A percentile compares a stretch with the other conserved stretches of the same genome.
These are phyloP conservation scores for Alopecurus myosuroides DNA, from an alignment of 176 grass and related monocot genomes.

Conservation along the genomic window DNA sequence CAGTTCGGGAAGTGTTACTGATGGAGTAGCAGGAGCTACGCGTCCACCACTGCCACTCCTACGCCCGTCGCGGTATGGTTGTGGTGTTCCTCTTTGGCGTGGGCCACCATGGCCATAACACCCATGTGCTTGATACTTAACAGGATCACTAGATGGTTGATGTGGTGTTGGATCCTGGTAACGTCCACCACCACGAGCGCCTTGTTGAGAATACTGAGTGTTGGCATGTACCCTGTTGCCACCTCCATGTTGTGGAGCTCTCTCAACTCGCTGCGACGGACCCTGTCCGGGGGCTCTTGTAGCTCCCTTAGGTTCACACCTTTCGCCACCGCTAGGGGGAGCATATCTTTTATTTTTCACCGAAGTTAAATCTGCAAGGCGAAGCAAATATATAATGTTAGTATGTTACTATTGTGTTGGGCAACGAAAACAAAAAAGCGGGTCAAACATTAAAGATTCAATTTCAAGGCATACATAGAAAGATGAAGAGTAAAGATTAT, in stretches of 20 bases:
- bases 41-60: constrained; percentile 39
- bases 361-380: constrained; percentile 25
- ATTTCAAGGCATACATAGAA: not conserved
- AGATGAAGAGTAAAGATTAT: not conserved
- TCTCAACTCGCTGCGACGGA: constrained; percentile 24
- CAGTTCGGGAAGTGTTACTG: constrained; percentile 68
- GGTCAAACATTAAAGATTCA: not conserved
- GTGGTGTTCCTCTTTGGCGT: constrained; percentile 35
- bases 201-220: constrained; percentile 37
- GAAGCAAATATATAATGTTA: not conserved
- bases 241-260: constrained; percentile 25
- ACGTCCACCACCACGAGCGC: constrained; percentile 28
- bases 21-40: constrained; percentile 25
- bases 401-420: not conserved
- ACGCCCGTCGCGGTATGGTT: constrained; percentile 29
- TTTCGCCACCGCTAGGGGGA: constrained; percentile 4
- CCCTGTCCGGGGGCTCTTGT: constrained; percentile 16
- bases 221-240: constrained; percentile 20
- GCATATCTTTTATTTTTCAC: constrained; percentile 62
- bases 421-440: not conserved
- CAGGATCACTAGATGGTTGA: constrained; percentile 23
- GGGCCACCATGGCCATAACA: constrained; percentile 8
- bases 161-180: constrained; percentile 24
- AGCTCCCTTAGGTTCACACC: constrained; percentile 19
- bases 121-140: constrained; percentile 37